These are phyloP conservation scores for maize (Zea mays) DNA, from an alignment of 176 grass and related monocot species.

Conservation along the genomic window Zm-B73-REFERENCE-NAM-5.0 NC_050097.1:156955501-156956000, in stretches of 20 bases:
- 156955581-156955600: not conserved
- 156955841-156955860: not conserved
- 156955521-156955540: not conserved
- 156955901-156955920: slow-evolving; percentile 36
- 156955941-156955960: not conserved
- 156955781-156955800: not conserved
- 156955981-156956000: slow-evolving; percentile 57
- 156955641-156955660: too few species aligned
- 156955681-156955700: too few species aligned
- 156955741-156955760: not conserved
- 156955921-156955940: not conserved
- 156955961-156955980: slow-evolving; percentile 55
- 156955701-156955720: too few species aligned
- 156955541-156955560: not conserved
- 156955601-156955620: not conserved
- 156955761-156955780: not conserved
- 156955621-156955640: too few species aligned
- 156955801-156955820: not conserved
- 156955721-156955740: not conserved
- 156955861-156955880: not conserved
- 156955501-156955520: slow-evolving; percentile 5
- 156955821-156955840: not conserved
- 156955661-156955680: too few species aligned
- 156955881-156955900: not conserved
- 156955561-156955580: slow-evolving; percentile 20